Evolutionary conservation across 169 alveolate species (phyloP).

Genomic region (Plasmodium vivax): DNA sequence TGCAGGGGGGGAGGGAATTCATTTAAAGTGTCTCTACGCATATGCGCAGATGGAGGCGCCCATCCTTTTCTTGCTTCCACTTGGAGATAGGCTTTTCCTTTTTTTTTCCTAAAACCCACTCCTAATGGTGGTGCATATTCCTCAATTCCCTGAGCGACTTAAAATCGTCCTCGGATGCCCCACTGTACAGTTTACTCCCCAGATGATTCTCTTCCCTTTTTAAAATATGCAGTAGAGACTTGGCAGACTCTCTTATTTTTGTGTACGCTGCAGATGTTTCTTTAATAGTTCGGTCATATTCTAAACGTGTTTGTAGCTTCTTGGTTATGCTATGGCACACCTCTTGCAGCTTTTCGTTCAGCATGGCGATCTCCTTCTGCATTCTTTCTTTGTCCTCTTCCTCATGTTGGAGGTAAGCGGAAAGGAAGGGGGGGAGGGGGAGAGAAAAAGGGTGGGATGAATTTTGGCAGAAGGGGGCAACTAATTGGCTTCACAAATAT

Average conservation of each 20-base stretch:
- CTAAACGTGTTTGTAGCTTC: conserved; percentile 88
- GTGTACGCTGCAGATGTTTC: conserved; percentile 92
- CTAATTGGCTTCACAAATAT: neutral
- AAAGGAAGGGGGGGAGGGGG: neutral
- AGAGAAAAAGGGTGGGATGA: neutral
- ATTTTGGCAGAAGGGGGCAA: neutral
- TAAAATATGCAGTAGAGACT: conserved; percentile 89
- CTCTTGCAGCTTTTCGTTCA: conserved; percentile 83
- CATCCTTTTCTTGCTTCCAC: neutral
- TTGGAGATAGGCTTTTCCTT: neutral
- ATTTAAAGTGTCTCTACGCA: neutral
- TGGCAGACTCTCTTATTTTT: conserved; percentile 90
- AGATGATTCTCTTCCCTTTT: conserved; percentile 87
- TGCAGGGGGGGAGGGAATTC: neutral
- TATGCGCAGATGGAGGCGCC: neutral
- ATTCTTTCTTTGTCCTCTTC: conserved; percentile 86
- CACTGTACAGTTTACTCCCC: conserved; percentile 78
- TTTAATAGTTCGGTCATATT: conserved; percentile 89
- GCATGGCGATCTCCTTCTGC: conserved; percentile 83
- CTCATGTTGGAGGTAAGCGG: conserved; percentile 80
- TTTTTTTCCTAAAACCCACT: neutral
- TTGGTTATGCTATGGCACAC: conserved; percentile 85
- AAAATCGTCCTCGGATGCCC: conserved; percentile 65
- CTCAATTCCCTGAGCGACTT: conserved; percentile 54
- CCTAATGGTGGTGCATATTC: conserved; percentile 11